These are phyloP conservation scores for Saccharomycopsis fermentans DNA, from an alignment of 805 yeast species.

Conservation along the genomic window DNA sequence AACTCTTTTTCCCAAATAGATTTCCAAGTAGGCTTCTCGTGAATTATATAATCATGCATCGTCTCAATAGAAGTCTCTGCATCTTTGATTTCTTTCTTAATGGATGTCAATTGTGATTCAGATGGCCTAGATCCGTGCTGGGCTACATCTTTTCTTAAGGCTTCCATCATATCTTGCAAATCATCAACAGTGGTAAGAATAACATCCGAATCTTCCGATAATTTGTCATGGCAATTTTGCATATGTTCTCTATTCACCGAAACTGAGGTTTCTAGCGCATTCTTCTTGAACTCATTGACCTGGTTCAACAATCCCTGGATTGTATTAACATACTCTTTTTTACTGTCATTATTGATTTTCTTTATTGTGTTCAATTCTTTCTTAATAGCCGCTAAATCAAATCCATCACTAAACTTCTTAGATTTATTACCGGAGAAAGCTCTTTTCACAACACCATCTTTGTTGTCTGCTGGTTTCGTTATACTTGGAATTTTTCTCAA, in stretches of 20 bases:
- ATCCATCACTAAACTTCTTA: not conserved
- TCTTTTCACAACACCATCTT: not conserved
- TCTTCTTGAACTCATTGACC: slow-evolving; percentile 41
- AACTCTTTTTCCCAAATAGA: slow-evolving; percentile 86
- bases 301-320: slow-evolving; percentile 36
- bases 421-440: not conserved
- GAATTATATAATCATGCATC: slow-evolving; percentile 50
- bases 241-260: slow-evolving; percentile 43
- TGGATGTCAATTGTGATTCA: slow-evolving; percentile 56
- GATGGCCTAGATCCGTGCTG: slow-evolving; percentile 80
- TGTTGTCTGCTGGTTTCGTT: not conserved
- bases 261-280: slow-evolving; percentile 30
- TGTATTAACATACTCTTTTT: slow-evolving; percentile 31
- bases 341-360: slow-evolving; percentile 42
- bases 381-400: not conserved
- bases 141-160: slow-evolving; percentile 82
- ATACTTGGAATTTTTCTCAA: not conserved
- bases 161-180: slow-evolving; percentile 84
- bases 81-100: slow-evolving; percentile 50
- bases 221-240: slow-evolving; percentile 60
- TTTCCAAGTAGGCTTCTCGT: slow-evolving; percentile 81
- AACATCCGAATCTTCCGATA: slow-evolving; percentile 68
- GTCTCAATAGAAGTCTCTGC: slow-evolving; percentile 44
- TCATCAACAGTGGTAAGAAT: slow-evolving; percentile 79
- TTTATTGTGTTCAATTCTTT: slow-evolving; percentile 50